These are phyloP conservation scores for Ceratobasidium sp. DNA, from an alignment of 1,284 basidiomycete species.

Conservation along the genomic window DNA sequence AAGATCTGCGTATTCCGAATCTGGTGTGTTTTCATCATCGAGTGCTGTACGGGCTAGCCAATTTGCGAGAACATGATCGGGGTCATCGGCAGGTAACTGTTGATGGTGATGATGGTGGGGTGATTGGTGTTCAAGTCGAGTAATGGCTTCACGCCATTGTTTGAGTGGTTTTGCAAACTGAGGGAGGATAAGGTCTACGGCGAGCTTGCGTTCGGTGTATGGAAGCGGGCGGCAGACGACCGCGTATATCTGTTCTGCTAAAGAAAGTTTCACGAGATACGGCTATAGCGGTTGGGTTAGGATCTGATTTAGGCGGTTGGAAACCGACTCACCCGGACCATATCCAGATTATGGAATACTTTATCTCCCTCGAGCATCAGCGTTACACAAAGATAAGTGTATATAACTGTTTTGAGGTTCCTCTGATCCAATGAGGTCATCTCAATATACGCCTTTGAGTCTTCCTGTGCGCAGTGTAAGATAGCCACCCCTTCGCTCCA, in stretches of 20 bases:
- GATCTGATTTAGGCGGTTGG: background rate
- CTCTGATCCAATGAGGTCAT: conserved; percentile 36
- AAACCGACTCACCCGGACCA: conserved; percentile 19
- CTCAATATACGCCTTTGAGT: conserved; percentile 33
- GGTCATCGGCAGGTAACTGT: conserved; percentile 12
- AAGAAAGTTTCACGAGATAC: conserved; percentile 21
- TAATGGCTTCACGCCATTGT: conserved; percentile 22
- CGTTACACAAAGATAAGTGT: conserved; percentile 15
- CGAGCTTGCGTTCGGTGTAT: conserved; percentile 25
- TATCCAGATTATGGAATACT: conserved; percentile 13
- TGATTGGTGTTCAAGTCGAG: conserved; percentile 9
- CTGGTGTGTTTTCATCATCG: conserved; percentile 28
- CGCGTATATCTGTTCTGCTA: conserved; percentile 29
- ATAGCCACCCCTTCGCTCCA: conserved; percentile 34
- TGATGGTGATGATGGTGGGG: conserved; percentile 21
- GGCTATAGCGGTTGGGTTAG: background rate
- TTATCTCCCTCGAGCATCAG: conserved; percentile 21
- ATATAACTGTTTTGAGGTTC: conserved; percentile 32
- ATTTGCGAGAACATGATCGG: conserved; percentile 26
- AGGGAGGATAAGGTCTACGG: conserved; percentile 25
- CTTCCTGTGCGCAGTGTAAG: conserved; percentile 24
- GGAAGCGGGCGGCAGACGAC: conserved; percentile 17
- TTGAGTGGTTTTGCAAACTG: conserved; percentile 25
- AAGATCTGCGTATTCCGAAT: conserved; percentile 7
- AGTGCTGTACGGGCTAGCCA: conserved; percentile 31